phyloP scores from a whole-genome alignment of 768 basidiomycete species.

The Tulasnella sp. region DNA sequence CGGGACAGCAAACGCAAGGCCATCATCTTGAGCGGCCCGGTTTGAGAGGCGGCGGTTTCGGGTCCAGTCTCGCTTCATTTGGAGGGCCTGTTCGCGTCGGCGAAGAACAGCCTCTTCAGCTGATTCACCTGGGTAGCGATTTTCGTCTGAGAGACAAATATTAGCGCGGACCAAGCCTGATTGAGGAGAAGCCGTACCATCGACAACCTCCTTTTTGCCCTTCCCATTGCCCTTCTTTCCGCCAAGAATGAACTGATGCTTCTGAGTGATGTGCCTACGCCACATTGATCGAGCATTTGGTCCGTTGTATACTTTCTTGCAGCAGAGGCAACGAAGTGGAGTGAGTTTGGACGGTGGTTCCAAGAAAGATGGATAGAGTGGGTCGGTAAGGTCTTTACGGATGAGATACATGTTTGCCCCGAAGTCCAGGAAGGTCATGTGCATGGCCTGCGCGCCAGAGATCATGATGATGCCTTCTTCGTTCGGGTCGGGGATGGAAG shows the following conservation, averaged over 20 bases:
- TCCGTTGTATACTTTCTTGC: constrained; percentile 21
- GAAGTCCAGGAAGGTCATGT: constrained; percentile 20
- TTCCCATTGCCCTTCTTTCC: constrained; percentile 18
- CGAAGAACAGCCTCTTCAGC: background rate
- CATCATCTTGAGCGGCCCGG: background rate
- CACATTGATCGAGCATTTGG: constrained; percentile 22
- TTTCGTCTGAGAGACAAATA: background rate
- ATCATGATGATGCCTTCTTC: constrained; percentile 21
- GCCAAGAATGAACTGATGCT: constrained; percentile 19
- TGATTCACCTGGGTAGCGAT: background rate
- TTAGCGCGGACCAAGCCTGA: background rate
- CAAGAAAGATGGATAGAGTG: constrained; percentile 17
- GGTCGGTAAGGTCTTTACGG: constrained; percentile 18
- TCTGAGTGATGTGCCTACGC: constrained; percentile 18
- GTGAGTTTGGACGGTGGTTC: constrained; percentile 19
- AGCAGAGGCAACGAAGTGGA: constrained; percentile 19
- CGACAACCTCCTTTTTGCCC: background rate
- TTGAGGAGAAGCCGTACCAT: background rate
- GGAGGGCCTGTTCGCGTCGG: background rate
- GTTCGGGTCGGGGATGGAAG: constrained; percentile 11
- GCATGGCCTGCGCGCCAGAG: constrained; percentile 9
- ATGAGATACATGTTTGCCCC: constrained; percentile 6
- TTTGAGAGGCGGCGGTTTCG: constrained; percentile 1
- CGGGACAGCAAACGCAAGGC: background rate
- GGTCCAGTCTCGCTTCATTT: constrained; percentile 9